These are phyloP conservation scores for Magnolia officinalis DNA, from an alignment of 164 flowering plant genomes.

Conservation along the genomic window DNA sequence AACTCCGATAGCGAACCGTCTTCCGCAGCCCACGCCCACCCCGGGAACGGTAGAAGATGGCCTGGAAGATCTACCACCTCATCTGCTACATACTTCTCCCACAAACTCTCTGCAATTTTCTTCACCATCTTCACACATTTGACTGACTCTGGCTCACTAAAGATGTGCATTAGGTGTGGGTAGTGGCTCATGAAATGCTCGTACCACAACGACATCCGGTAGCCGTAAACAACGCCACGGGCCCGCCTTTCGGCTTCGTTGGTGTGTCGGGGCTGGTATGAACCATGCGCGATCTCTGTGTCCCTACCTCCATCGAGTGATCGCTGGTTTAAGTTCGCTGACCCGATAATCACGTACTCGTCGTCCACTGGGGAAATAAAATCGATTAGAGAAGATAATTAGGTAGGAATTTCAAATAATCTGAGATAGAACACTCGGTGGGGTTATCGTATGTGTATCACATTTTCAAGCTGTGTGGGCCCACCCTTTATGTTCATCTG, in stretches of 20 bases:
- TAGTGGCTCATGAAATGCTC: constrained; percentile 40
- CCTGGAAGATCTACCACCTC: constrained; percentile 36
- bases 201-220: constrained; percentile 59
- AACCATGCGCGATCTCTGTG: constrained; percentile 79
- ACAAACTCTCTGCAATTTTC: constrained; percentile 35
- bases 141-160: constrained; percentile 33
- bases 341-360: constrained; percentile 73
- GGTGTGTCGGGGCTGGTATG: constrained; percentile 55
- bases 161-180: constrained; percentile 14
- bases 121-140: constrained; percentile 42
- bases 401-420: no score
- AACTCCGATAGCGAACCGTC: constrained; percentile 29
- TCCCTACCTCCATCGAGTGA: constrained; percentile 76
- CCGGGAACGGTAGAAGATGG: constrained; percentile 60
- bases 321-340: constrained; percentile 78
- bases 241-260: constrained; percentile 21
- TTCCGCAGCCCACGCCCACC: constrained; percentile 11
- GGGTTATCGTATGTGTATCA: no score
- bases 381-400: neutral
- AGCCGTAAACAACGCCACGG: constrained; percentile 47
- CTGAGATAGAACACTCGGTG: no score
- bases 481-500: no score
- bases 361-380: constrained; percentile 54
- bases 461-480: no score
- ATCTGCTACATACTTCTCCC: constrained; percentile 36